Evolutionary conservation across 495 filamentous ascomycete species (phyloP).

Genomic region (Penicillium salamii): DNA sequence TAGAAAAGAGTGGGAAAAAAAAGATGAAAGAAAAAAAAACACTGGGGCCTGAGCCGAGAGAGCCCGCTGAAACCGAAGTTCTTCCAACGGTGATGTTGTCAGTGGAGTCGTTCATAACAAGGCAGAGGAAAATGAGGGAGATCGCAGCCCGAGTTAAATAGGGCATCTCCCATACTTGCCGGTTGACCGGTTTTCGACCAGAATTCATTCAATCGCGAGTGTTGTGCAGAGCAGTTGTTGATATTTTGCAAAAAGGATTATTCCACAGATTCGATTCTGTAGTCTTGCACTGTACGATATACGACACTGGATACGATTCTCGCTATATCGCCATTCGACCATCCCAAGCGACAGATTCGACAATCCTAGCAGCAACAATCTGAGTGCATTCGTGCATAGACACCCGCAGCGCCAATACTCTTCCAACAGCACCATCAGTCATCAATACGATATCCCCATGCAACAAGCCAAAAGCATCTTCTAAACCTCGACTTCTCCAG

Average conservation of each 20-base stretch:
- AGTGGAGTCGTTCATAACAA: background rate
- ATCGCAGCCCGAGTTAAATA: background rate
- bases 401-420: background rate
- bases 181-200: background rate
- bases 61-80: background rate
- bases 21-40: background rate
- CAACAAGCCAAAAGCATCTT: slow-evolving; percentile 1
- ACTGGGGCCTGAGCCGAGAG: background rate
- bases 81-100: background rate
- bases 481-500: background rate
- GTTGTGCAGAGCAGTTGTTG: too few relatives aligned
- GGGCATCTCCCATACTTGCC: background rate
- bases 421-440: background rate
- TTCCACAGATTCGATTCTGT: slow-evolving; percentile 10
- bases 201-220: too few relatives aligned
- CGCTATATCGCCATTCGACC: background rate
- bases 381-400: background rate
- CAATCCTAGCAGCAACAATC: too few relatives aligned
- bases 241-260: slow-evolving; percentile 6
- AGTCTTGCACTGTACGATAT: slow-evolving; percentile 3
- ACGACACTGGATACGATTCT: background rate
- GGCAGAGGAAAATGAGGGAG: background rate
- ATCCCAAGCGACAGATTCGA: background rate
- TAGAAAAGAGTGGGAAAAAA: background rate
- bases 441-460: slow-evolving; percentile 2